Percentiles rank a stretch among this genome's conserved stretches.
Evolutionary conservation across 2,329 filamentous ascomycete genomes (phyloP).

Genomic region (Diaporthe capsici): DNA sequence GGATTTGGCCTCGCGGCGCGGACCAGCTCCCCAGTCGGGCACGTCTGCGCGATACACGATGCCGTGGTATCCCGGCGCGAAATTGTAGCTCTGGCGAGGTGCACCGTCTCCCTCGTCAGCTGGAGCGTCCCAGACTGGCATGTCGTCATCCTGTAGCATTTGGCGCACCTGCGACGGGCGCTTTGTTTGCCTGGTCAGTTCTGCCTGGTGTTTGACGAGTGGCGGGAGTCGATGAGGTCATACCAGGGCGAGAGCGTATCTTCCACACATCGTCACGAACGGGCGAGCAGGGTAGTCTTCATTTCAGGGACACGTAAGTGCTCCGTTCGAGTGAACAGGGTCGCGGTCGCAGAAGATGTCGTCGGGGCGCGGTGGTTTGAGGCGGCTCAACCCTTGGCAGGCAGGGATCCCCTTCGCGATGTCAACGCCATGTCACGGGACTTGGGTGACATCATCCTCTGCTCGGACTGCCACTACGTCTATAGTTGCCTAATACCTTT

Average conservation of each 20-base stretch:
- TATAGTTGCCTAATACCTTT: not conserved
- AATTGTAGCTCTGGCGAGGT: constrained; percentile 87
- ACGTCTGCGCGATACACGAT: constrained; percentile 87
- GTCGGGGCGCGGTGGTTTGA: not conserved
- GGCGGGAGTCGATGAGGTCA: constrained; percentile 25
- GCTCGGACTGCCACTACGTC: not conserved
- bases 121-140: constrained; percentile 80
- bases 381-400: not conserved
- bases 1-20: constrained; percentile 47
- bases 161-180: constrained; percentile 82
- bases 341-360: not conserved
- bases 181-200: constrained; percentile 57
- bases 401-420: constrained; percentile 28
- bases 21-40: constrained; percentile 70
- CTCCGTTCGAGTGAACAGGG: not conserved
- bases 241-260: constrained; percentile 55
- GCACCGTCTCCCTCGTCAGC: constrained; percentile 74
- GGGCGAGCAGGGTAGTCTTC: not conserved
- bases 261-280: constrained; percentile 51
- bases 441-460: constrained; percentile 8
- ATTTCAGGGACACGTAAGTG: not conserved
- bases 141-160: constrained; percentile 80
- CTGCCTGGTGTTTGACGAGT: not conserved
- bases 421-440: constrained; percentile 35
- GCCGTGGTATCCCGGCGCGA: constrained; percentile 89